These are phyloP conservation scores for Biscogniauxia marginata DNA, from an alignment of 2,329 filamentous ascomycete species.

Conservation along the genomic window DNA sequence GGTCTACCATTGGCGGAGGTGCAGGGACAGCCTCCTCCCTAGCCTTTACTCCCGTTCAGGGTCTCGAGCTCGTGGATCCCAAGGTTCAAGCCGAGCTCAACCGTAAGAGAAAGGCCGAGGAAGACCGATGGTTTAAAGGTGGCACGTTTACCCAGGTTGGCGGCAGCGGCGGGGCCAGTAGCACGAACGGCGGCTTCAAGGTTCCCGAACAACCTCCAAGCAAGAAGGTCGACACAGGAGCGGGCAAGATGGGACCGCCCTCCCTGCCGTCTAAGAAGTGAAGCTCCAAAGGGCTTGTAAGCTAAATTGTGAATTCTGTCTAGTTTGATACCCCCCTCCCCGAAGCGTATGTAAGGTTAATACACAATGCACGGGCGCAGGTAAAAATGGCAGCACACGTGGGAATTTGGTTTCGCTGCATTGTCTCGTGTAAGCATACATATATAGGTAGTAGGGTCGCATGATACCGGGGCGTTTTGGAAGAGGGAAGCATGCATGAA, in stretches of 20 bases:
- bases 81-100: conserved; percentile 85
- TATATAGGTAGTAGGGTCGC: too few relatives aligned
- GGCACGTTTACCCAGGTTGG: conserved; percentile 94
- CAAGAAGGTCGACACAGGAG: conserved; percentile 71
- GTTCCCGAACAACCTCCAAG: conserved; percentile 72
- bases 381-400: too few relatives aligned
- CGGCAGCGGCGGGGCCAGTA: conserved; percentile 35
- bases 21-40: conserved; percentile 81
- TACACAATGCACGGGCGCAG: too few relatives aligned
- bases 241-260: conserved; percentile 47
- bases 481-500: too few relatives aligned
- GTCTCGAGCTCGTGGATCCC: conserved; percentile 91
- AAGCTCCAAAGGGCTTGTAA: background rate
- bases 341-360: too few relatives aligned
- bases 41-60: conserved; percentile 92
- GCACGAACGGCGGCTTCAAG: conserved; percentile 68
- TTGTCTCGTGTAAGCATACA: too few relatives aligned
- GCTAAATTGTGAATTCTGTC: background rate
- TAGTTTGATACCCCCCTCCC: background rate
- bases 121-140: conserved; percentile 94
- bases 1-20: conserved; percentile 62
- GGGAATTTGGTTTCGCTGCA: too few relatives aligned
- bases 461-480: too few relatives aligned
- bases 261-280: conserved; percentile 28
- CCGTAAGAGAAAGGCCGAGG: conserved; percentile 88